phyloP scores from a whole-genome alignment of 2,329 filamentous ascomycete species.

The Annulohypoxylon truncatum region DNA sequence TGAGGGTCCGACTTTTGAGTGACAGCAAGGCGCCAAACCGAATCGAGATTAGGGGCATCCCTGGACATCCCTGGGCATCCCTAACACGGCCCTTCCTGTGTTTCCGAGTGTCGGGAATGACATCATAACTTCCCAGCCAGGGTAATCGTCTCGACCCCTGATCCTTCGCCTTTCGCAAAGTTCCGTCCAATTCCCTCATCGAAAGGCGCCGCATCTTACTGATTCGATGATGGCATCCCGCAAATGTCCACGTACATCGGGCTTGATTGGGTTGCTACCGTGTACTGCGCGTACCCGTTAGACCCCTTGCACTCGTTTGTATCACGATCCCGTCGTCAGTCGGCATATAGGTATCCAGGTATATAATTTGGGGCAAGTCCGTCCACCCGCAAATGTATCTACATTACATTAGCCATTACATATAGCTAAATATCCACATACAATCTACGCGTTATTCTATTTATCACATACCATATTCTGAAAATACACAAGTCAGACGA shows the following conservation, averaged over 20 bases:
- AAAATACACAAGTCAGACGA: background rate
- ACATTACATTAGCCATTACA: background rate
- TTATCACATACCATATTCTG: background rate
- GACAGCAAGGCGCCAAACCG: conserved; percentile 17
- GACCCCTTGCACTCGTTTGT: conserved; percentile 10
- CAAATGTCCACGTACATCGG: conserved; percentile 22
- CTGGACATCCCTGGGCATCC: too few relatives aligned
- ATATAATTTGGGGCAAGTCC: conserved; percentile 6
- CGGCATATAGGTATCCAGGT: background rate
- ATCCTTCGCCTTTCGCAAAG: conserved; percentile 14
- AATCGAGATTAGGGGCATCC: conserved; percentile 17
- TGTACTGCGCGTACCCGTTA: conserved; percentile 2
- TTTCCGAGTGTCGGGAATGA: conserved; percentile 20
- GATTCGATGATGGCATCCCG: conserved; percentile 38
- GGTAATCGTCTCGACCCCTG: conserved; percentile 14
- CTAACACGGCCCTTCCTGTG: background rate
- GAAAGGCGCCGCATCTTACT: conserved; percentile 7
- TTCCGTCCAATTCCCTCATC: background rate
- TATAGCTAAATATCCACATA: background rate
- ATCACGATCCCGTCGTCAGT: conserved; percentile 24
- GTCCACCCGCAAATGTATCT: background rate
- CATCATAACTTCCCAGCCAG: conserved; percentile 28
- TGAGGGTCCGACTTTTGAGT: background rate
- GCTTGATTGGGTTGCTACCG: background rate
- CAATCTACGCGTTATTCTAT: background rate